phyloP scores from a whole-genome alignment of 352 stramenopile species.

The Achlya hypogyna region DNA sequence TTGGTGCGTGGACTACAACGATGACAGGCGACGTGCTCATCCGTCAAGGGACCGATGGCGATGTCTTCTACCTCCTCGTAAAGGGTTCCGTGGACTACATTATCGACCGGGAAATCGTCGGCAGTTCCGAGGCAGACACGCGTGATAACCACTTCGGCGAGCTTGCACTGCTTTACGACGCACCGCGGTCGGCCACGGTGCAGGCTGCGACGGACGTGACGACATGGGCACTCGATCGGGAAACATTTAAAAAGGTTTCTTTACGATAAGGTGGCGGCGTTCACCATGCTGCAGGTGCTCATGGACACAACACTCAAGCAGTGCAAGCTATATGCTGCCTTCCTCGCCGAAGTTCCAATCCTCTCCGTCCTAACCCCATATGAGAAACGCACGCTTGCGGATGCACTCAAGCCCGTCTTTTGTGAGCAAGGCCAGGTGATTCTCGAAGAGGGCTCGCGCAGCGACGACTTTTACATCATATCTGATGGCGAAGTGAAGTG shows the following conservation, averaged over 20 bases:
- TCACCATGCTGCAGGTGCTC: conserved; percentile 29
- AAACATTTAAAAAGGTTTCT: conserved; percentile 46
- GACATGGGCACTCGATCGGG: conserved; percentile 81
- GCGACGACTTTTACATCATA: conserved; percentile 80
- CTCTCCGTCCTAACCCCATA: conserved; percentile 60
- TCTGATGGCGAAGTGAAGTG: conserved; percentile 56
- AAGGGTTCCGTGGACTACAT: conserved; percentile 72
- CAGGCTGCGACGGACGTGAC: conserved; percentile 48
- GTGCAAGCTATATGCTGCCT: conserved; percentile 44
- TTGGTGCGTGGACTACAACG: conserved; percentile 25
- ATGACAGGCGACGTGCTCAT: conserved; percentile 39
- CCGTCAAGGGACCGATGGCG: conserved; percentile 64
- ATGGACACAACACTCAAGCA: conserved; percentile 64
- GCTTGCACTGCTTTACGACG: conserved; percentile 90
- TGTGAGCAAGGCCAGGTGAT: conserved; percentile 38
- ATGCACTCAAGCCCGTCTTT: conserved; percentile 47
- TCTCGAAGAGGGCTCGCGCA: conserved; percentile 37
- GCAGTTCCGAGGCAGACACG: conserved; percentile 44
- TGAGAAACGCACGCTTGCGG: conserved; percentile 65
- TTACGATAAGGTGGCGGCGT: background rate
- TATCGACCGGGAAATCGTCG: conserved; percentile 48
- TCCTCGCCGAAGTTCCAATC: conserved; percentile 58
- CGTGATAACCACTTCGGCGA: conserved; percentile 84
- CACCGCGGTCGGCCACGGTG: conserved; percentile 82
- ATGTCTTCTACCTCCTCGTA: conserved; percentile 88